phyloP scores from a whole-genome alignment of 108 stramenopile species.

The Schizochytrium sp. region DNA sequence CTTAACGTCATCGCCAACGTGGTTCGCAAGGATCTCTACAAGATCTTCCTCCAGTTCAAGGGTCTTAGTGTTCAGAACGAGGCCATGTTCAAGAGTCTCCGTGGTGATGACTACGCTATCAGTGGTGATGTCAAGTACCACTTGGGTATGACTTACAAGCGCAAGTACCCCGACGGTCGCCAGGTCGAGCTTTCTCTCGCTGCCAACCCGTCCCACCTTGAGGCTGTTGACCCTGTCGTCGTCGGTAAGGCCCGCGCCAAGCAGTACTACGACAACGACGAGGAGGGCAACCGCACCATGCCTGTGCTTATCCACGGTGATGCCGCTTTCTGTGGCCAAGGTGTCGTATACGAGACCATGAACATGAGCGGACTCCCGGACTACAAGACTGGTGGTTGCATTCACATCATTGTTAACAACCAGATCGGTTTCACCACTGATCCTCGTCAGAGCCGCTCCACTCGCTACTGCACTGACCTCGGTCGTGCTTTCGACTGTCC shows the following conservation, averaged over 20 bases:
- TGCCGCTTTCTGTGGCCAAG: conserved; percentile 98
- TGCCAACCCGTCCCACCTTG: conserved; percentile 98
- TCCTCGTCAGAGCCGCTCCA: conserved; percentile 91
- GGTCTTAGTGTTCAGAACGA: conserved; percentile 91
- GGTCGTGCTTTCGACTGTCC: conserved; percentile 97
- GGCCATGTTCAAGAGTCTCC: conserved; percentile 74
- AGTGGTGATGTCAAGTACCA: conserved; percentile 99
- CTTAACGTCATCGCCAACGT: conserved; percentile 98
- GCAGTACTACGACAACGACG: conserved; percentile 85
- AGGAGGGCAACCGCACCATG: conserved; percentile 72
- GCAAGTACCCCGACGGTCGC: conserved; percentile 96
- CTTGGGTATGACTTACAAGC: conserved; percentile 96
- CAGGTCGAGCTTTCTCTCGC: conserved; percentile 92
- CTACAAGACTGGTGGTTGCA: conserved; percentile 96
- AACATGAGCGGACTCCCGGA: conserved; percentile 87
- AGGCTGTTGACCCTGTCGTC: conserved; percentile 97
- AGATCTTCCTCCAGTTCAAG: conserved; percentile 97
- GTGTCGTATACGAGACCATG: conserved; percentile 99
- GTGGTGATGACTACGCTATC: conserved; percentile 81
- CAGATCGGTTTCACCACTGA: conserved; percentile 99
- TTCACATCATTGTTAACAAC: conserved; percentile 99
- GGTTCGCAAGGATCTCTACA: conserved; percentile 96
- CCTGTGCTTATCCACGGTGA: conserved; percentile 99
- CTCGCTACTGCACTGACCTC: conserved; percentile 95
- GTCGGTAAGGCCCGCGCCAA: conserved; percentile 96